Evolutionary conservation across 2,329 filamentous ascomycete genomes (phyloP).

Genomic region (Claviceps paspali): DNA sequence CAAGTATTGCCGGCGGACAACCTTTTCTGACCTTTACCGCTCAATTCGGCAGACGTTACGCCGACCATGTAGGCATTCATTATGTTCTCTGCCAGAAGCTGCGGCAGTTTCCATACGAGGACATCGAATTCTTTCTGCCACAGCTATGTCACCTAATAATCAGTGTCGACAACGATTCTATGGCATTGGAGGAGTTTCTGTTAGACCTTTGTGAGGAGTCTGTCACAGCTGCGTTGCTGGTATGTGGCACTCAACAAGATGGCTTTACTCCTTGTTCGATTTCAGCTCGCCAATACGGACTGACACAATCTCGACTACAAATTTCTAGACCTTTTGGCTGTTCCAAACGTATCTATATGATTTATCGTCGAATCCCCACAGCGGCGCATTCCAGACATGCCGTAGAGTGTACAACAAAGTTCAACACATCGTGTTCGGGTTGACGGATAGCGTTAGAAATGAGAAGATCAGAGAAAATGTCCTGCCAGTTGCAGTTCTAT

Average conservation of each 20-base stretch:
- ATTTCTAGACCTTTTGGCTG: constrained; percentile 66
- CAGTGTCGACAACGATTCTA: constrained; percentile 79
- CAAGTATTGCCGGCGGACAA: neutral
- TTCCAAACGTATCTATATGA: constrained; percentile 82
- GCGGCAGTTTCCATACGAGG: constrained; percentile 76
- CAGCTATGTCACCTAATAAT: constrained; percentile 80
- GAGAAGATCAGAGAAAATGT: constrained; percentile 74
- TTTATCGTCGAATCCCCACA: constrained; percentile 58
- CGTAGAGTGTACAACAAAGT: constrained; percentile 77
- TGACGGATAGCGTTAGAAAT: constrained; percentile 50
- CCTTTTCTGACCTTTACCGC: neutral
- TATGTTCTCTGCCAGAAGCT: constrained; percentile 81
- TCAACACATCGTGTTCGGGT: constrained; percentile 73
- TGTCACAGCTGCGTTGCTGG: constrained; percentile 68
- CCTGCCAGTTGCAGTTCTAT: constrained; percentile 63
- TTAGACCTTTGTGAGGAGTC: constrained; percentile 78
- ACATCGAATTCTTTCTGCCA: constrained; percentile 85
- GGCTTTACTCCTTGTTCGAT: too few relatives aligned
- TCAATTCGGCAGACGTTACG: constrained; percentile 50
- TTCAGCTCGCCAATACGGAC: too few relatives aligned
- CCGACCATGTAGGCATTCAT: constrained; percentile 79
- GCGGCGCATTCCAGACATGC: constrained; percentile 67
- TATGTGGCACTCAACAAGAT: constrained; percentile 35
- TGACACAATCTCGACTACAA: constrained; percentile 8
- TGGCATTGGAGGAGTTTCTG: constrained; percentile 79